Evolutionary conservation across 2,329 filamentous ascomycete genomes (phyloP), one percentile per base, ranked within the genome.

Genomic region (Aspergillus fructus): DNA sequence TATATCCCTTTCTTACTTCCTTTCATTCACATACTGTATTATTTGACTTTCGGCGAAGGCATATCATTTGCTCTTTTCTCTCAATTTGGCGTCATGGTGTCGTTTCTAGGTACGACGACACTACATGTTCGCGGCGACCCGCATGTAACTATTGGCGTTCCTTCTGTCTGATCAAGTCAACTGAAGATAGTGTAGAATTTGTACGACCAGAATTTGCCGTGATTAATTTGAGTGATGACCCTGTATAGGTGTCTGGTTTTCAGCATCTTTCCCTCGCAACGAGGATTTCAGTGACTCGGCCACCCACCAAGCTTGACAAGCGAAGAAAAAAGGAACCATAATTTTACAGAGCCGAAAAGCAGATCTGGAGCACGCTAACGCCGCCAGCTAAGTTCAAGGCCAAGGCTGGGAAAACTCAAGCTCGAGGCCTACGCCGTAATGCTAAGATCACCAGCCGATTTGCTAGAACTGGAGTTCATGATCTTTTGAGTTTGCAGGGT

Each of bases 141-240:
- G 60, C 62, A 64, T 64, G 58, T 62, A 62, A 60, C 59, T 64
- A 64, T 59, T 64, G 60, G 60, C 60, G 58, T 62, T 61, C 43
- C 59, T 55, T 46, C 34, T 40, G 51, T 57, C 57, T 55, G 54
- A 53, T 49, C 53, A 51, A 58, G 62, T 55, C 40, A 56, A 60
- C 45, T 53, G 43, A 57, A 57, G 51, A 59, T 59, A 55, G 40
- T 57, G 52, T 57, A 58, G 51, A 53, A 53, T 54, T 49, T 49
- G 56, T 61, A 56, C 53, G 19, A 61, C 59, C 30, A 47, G 11
- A 24, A 46, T 39, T 27, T 49, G 24, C 27, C 41, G 37, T 53
- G 49, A 59, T 53, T 39, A 45, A 19, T 45, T 41, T 17, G 15
- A 40, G 23, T 40, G 27, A 40, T 23, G 11, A 27, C 21, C 37